Base-by-base conservation (phyloP, 2,329 filamentous ascomycete genomes). In the Akanthomyces dipterigenus region DNA sequence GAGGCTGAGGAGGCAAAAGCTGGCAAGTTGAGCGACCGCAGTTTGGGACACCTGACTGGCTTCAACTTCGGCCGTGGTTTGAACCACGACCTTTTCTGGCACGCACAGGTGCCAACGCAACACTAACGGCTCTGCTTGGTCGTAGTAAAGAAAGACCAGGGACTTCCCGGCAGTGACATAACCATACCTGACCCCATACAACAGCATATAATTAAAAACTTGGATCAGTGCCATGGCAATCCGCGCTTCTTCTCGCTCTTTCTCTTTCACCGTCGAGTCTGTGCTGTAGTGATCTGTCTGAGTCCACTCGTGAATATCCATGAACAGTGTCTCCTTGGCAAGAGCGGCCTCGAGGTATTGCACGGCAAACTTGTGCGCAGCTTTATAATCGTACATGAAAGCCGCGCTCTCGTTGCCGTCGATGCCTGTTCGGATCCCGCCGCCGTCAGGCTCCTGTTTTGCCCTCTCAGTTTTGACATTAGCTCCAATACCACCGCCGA, bases 1-100 rank as follows among this genome's bases (percentile, higher is more conserved):
- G 28, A 31, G 28, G 28, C 28, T 31, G 28, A 31, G 28, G 28
- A 31, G 28, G 53, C 55, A 66, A 50, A 68, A n/a, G n/a, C n/a
- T n/a, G n/a, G n/a, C n/a, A n/a, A n/a, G n/a, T n/a, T n/a, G n/a
- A n/a, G n/a, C n/a, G n/a, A n/a, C n/a, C n/a, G n/a, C n/a, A n/a
- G n/a, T n/a, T n/a, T n/a, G n/a, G n/a, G n/a, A n/a, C n/a, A 61
- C 43, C 31, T 61, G 40, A 20, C 60, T 40, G 42, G 34, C 49
- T 48, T 48, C 42, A 43, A 26, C 11, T 22, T 8, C 22, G n/a
- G 43, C 18, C n/a, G 43, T 46, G 9, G 22, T 6, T 26, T 11
- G 43, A 46, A 7, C n/a, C 43, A 26, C n/a, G 18, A 26, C n/a
- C n/a, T 24, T 46, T 20, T 46, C 43, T 46, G 43, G 8, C 18